These are phyloP conservation scores for Arachis stenosperma DNA, from an alignment of 306 rosid genomes.

Conservation along the genomic window DNA sequence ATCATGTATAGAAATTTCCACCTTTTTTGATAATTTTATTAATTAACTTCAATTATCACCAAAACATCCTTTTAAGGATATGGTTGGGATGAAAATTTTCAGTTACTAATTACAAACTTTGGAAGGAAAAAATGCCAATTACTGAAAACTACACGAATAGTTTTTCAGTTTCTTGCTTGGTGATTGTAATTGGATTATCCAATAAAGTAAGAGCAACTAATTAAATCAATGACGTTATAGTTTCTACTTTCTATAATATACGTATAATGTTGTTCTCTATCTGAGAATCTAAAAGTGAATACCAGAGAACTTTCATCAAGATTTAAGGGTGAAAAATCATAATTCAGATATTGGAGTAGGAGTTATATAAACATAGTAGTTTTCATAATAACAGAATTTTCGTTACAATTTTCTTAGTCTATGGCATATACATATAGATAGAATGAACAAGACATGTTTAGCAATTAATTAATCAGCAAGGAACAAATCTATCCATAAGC, in stretches of 20 bases:
- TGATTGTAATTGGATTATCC: background rate
- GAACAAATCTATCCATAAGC: constrained; percentile 89
- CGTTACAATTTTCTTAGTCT: background rate
- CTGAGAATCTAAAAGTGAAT: no score
- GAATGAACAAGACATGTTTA: constrained; percentile 9
- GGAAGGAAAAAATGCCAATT: background rate
- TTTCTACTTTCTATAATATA: background rate
- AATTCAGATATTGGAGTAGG: no score
- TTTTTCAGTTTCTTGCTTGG: constrained; percentile 1
- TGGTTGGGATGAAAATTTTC: background rate
- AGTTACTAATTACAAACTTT: background rate
- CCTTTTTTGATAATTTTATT: no score
- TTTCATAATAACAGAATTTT: background rate
- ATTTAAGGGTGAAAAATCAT: no score
- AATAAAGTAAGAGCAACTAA: background rate
- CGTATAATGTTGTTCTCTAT: no score
- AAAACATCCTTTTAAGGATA: background rate
- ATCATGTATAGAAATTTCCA: background rate
- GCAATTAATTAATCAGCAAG: constrained; percentile 44
- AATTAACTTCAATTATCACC: no score
- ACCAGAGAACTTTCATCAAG: no score
- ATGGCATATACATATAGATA: background rate
- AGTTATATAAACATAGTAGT: no score
- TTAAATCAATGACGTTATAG: background rate
- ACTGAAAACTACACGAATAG: background rate